A percentile compares a stretch with the other conserved stretches of the same genome.
phyloP scores from a whole-genome alignment of 371 early-diverging fungal genomes.

The Cokeromyces recurvatus region DNA sequence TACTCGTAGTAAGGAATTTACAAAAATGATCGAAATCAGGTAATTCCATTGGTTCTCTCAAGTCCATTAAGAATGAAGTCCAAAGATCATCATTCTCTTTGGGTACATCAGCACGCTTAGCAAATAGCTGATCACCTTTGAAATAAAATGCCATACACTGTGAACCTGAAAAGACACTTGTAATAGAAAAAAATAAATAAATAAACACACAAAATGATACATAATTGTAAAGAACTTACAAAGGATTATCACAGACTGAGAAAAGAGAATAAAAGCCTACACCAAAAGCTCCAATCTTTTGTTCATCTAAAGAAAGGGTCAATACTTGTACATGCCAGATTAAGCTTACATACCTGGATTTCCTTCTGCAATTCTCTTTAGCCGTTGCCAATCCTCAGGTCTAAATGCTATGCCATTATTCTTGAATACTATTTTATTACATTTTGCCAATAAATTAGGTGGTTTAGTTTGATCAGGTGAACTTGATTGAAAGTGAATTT shows the following conservation, averaged over 20 bases:
- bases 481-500: constrained; percentile 52
- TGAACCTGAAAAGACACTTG: constrained; percentile 57
- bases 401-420: constrained; percentile 86
- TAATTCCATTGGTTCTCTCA: constrained; percentile 76
- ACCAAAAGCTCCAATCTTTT: constrained; percentile 85
- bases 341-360: constrained; percentile 63
- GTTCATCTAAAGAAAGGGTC: constrained; percentile 24
- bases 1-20: constrained; percentile 76
- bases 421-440: constrained; percentile 63
- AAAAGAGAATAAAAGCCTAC: constrained; percentile 88
- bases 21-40: constrained; percentile 71
- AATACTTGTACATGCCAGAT: background rate
- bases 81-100: constrained; percentile 45
- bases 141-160: constrained; percentile 90
- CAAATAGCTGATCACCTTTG: constrained; percentile 84
- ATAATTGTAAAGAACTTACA: constrained; percentile 38
- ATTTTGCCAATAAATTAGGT: constrained; percentile 48
- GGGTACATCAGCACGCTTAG: constrained; percentile 63
- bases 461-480: constrained; percentile 31
- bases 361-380: constrained; percentile 88
- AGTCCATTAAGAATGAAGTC: constrained; percentile 74
- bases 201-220: no score
- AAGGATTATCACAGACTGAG: constrained; percentile 85
- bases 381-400: constrained; percentile 79
- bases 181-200: no score